Percentiles rank a stretch among this genome's conserved stretches.
phyloP scores from a whole-genome alignment of 768 basidiomycete genomes.

The Tricholoma furcatifolium region DNA sequence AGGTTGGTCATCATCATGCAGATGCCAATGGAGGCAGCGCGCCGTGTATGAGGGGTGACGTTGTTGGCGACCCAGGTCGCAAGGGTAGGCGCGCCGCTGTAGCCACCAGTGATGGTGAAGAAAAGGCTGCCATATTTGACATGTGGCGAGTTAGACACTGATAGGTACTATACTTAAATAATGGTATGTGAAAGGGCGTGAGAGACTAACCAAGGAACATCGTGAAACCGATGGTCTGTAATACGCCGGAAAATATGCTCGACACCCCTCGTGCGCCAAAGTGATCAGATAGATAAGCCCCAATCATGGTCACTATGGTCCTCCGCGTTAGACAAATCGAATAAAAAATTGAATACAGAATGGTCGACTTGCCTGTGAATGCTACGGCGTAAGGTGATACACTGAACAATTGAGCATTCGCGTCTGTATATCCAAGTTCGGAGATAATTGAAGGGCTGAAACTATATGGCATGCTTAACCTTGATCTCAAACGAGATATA shows the following conservation, averaged over 20 bases:
- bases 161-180: not conserved
- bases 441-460: conserved; percentile 75
- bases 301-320: conserved; percentile 28
- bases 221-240: conserved; percentile 50
- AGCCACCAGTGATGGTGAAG: conserved; percentile 51
- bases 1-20: conserved; percentile 57
- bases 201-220: conserved; percentile 52
- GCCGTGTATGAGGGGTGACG: conserved; percentile 50
- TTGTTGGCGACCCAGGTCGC: conserved; percentile 66
- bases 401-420: conserved; percentile 59
- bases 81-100: conserved; percentile 51
- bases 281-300: conserved; percentile 51
- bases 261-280: conserved; percentile 50
- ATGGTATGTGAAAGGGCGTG: not conserved
- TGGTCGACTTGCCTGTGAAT: conserved; percentile 42
- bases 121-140: conserved; percentile 57
- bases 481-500: not conserved
- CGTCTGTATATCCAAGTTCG: conserved; percentile 53
- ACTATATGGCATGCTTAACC: conserved; percentile 26
- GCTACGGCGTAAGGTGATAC: conserved; percentile 55
- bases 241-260: conserved; percentile 40
- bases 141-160: conserved; percentile 35
- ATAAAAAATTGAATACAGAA: not conserved
- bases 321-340: not conserved
- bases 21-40: conserved; percentile 59